Evolutionary conservation across 2,329 filamentous ascomycete genomes (phyloP), one percentile per base, ranked within the genome.

Genomic region (Chlorencoelia australis): DNA sequence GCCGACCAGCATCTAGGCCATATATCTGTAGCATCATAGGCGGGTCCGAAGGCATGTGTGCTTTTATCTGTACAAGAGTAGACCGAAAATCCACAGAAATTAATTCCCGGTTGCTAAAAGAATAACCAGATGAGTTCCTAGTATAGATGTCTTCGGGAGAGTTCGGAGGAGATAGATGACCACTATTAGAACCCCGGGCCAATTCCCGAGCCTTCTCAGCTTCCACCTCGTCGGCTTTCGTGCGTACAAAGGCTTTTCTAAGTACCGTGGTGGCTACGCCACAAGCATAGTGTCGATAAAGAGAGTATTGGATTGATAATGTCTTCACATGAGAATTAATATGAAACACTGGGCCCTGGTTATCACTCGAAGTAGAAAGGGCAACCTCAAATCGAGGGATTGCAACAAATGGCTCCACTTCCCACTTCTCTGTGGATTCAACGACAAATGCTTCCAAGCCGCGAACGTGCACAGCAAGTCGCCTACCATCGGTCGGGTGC

Each of bases 401-500:
- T 26, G 76, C 82, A 46, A 96, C 59, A 54, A 95, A 96, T 1
- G 88, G 79, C 39, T 95, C 86, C 3, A 76, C 66, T 55, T 95
- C 87, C 59, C 87, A 81, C 44, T 77, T 82, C 43, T 95, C 85
- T 3, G 81, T 72, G 0, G 82, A 82, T 56, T 98, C 91, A 31
- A 96, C 79, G 32, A 96, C 82, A 50, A 91, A 89, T 0, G 81
- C 86, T 58, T 96, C 91, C 4, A 98, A 67, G 0, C 86, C 86
- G 42, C 83, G 77, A 24, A 83, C 73, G 54, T 94, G 83, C 17
- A 96, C 61, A 3, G 83, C 78, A 18, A 98, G 63, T 20, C 85
- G 78, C 41, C 91, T 74, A 2, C 88, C 88, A 60, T 98, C 89
- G 3, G 76, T 76, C 17, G 60, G 61, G 45, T 58, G 45, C 17